Evolutionary conservation across 225 moss, liverwort and hornwort genomes (phyloP).

Genomic region (Physcomitrium patens): DNA sequence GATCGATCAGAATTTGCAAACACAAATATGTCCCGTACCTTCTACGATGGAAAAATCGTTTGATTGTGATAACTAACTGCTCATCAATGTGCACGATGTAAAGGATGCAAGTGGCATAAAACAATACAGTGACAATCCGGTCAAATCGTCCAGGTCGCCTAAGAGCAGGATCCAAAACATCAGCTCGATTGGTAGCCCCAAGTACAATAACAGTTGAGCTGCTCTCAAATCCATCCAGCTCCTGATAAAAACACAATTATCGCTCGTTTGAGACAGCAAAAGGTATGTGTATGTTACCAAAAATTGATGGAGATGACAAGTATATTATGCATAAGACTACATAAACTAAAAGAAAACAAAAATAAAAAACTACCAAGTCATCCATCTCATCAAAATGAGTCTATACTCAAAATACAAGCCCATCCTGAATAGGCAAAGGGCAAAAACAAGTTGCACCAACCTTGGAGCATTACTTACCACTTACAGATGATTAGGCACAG

Average conservation of each 20-base stretch:
- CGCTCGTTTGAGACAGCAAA: constrained; percentile 23
- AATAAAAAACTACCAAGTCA: neutral
- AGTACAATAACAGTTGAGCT: constrained; percentile 94
- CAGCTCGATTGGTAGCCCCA: constrained; percentile 94
- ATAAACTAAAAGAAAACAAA: neutral
- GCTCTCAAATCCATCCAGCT: constrained; percentile 98
- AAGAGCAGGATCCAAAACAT: constrained; percentile 93
- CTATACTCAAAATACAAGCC: constrained; percentile 20
- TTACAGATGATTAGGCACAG: neutral
- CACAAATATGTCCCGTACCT: constrained; percentile 10
- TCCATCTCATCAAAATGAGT: constrained; percentile 9
- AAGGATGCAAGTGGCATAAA: constrained; percentile 22
- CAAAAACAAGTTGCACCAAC: constrained; percentile 21
- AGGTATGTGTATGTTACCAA: neutral
- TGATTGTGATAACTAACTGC: neutral
- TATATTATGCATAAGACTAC: constrained; percentile 12
- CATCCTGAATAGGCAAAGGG: neutral
- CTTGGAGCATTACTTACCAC: neutral
- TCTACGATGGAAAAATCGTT: neutral
- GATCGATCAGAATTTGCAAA: constrained; percentile 23
- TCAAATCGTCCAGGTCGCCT: constrained; percentile 97
- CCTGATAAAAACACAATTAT: constrained; percentile 48
- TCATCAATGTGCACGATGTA: constrained; percentile 18
- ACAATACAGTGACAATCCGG: constrained; percentile 84
- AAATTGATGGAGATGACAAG: constrained; percentile 11